Percentiles rank a stretch among this genome's conserved stretches.
Evolutionary conservation across 2,329 filamentous ascomycete genomes (phyloP).

Genomic region (Botryosphaeria dothidea): DNA sequence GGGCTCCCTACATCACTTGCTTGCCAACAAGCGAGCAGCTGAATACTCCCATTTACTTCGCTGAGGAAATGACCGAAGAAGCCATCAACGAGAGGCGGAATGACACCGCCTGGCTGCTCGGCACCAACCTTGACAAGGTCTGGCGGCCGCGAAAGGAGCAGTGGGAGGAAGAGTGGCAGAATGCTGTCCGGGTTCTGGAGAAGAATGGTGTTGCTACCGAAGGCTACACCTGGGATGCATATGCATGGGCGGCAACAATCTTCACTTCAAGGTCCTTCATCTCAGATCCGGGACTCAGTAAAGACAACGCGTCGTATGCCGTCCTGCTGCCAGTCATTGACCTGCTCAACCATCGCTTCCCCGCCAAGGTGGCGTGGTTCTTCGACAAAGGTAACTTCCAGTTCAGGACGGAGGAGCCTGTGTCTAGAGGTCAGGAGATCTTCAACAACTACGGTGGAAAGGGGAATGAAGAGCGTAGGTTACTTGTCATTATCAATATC

Average conservation of each 20-base stretch:
- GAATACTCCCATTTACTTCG: conserved; percentile 41
- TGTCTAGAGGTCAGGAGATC: conserved; percentile 43
- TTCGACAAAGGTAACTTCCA: conserved; percentile 42
- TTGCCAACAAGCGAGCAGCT: conserved; percentile 34
- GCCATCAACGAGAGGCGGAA: conserved; percentile 5
- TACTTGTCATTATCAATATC: background rate
- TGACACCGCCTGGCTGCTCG: conserved; percentile 36
- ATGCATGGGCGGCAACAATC: conserved; percentile 53
- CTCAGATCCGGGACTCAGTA: conserved; percentile 34
- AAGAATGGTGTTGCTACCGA: background rate
- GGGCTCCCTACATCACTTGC: conserved; percentile 38
- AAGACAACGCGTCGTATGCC: conserved; percentile 36
- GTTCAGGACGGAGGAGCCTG: conserved; percentile 37
- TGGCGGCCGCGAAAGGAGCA: conserved; percentile 29
- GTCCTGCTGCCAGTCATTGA: conserved; percentile 54
- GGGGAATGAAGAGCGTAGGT: conserved; percentile 49
- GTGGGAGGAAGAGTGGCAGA: conserved; percentile 40
- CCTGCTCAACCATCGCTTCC: conserved; percentile 49
- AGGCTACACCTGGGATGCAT: conserved; percentile 39
- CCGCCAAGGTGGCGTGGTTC: conserved; percentile 51
- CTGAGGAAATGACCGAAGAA: conserved; percentile 24
- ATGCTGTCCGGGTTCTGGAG: conserved; percentile 26
- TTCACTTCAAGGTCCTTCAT: conserved; percentile 55
- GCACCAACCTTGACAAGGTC: conserved; percentile 32
- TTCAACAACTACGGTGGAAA: conserved; percentile 58